phyloP scores from a whole-genome alignment of 306 rosid genomes.

The Neltuma alba region DNA sequence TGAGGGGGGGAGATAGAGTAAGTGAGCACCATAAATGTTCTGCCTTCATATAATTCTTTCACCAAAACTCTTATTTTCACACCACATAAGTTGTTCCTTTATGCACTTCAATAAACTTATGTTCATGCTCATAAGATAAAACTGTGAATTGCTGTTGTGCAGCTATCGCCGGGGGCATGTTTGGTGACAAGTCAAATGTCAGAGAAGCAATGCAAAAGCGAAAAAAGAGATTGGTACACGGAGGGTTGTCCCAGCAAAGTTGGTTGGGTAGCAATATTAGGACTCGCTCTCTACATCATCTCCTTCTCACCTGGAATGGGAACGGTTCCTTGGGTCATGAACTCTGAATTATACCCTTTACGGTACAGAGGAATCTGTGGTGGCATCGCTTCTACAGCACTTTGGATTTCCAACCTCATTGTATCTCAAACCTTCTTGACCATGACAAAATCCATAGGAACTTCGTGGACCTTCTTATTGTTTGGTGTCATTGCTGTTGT shows the following conservation, averaged over 20 bases:
- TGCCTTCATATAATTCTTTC: no score
- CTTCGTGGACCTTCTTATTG: slow-evolving; percentile 58
- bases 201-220: slow-evolving; percentile 36
- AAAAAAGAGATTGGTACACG: slow-evolving; percentile 59
- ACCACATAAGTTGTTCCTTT: no score
- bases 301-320: slow-evolving; percentile 78
- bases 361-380: slow-evolving; percentile 65
- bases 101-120: background rate
- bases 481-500: slow-evolving; percentile 50
- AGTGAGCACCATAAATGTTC: background rate
- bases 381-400: slow-evolving; percentile 65
- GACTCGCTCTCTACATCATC: slow-evolving; percentile 55
- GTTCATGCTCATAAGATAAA: background rate
- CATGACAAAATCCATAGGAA: slow-evolving; percentile 56
- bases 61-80: no score
- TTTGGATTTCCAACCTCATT: slow-evolving; percentile 63
- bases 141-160: slow-evolving; percentile 18
- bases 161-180: slow-evolving; percentile 69
- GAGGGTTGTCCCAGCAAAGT: slow-evolving; percentile 56
- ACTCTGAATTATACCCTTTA: slow-evolving; percentile 68
- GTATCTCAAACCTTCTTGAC: slow-evolving; percentile 65
- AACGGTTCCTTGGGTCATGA: slow-evolving; percentile 71
- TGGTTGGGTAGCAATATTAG: slow-evolving; percentile 47
- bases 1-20: background rate
- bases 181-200: slow-evolving; percentile 42